Percentiles rank a stretch among this genome's conserved stretches.
Evolutionary conservation across 257 asterid species (phyloP).

Genomic region (Nicotiana attenuata): DNA sequence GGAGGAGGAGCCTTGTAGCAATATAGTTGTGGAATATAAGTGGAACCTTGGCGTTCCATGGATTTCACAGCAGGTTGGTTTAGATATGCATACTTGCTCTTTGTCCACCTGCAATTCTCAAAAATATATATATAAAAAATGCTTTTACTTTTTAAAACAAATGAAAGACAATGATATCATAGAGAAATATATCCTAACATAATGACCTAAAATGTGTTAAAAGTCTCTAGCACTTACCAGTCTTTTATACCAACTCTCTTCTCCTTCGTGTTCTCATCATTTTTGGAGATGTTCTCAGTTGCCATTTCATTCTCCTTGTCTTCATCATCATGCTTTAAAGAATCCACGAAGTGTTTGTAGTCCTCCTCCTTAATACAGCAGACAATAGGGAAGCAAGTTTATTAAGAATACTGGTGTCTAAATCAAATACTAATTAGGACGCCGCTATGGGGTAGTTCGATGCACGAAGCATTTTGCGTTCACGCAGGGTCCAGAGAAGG

Average conservation of each 20-base stretch:
- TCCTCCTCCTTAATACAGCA: conserved; percentile 31
- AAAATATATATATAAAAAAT: too few species aligned
- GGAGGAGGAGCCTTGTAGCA: conserved; percentile 22
- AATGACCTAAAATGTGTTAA: neutral
- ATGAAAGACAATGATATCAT: too few species aligned
- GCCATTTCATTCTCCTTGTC: neutral
- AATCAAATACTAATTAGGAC: neutral
- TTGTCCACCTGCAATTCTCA: conserved; percentile 58
- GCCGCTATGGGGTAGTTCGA: too few species aligned
- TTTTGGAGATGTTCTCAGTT: conserved; percentile 10
- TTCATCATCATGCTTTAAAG: conserved; percentile 22
- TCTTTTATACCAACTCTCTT: conserved; percentile 43
- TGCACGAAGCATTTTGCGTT: too few species aligned
- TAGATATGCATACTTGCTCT: conserved; percentile 58
- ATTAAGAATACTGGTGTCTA: neutral
- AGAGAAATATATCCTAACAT: too few species aligned
- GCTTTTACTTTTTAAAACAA: neutral
- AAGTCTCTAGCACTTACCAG: conserved; percentile 33
- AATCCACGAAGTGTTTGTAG: conserved; percentile 29
- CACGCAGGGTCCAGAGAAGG: too few species aligned
- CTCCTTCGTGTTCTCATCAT: conserved; percentile 19
- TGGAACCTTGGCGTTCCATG: conserved; percentile 22
- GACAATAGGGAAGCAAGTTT: neutral
- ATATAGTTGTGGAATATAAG: conserved; percentile 24
- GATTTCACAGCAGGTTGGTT: conserved; percentile 41